Evolutionary conservation across 2,329 filamentous ascomycete genomes (phyloP), one percentile per base, ranked within the genome.

Genomic region (Chaetomiaceae sp.): DNA sequence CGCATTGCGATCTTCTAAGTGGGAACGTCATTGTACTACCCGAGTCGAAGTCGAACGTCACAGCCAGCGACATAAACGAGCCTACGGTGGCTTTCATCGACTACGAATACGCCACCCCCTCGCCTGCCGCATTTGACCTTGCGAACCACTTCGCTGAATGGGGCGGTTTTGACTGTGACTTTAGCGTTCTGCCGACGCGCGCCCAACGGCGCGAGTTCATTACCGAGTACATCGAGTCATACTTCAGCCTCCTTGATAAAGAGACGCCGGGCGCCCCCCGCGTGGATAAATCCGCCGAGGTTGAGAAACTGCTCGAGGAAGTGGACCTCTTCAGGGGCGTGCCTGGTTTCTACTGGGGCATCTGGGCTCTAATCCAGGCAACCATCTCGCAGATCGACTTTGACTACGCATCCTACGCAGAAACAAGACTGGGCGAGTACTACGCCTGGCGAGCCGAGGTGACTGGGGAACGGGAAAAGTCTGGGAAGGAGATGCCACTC

Each of bases 71-170:
- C 21, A 59, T 58, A 34, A 65, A 69, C 21, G 75, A 79, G 9
- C 38, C 53, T 44, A 77, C 72, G 2, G 86, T 92, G 51, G 82
- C 81, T 66, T 97, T 99, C 72, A 99, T 99, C 69, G 94, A 99
- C 73, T 99, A 97, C 75, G 94, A 99, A 71, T 99, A 99, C 71
- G 90, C 91, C 13, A 94, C 90, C 4, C 91, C 94, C 2, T 92
- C 91, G 1, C 92, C 92, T 1, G 90, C 91, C 4, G 91, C 92
- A 2, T 99, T 99, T 71, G 94, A 99, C 69, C 85, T 99, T 62
- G 87, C 92, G 46, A 99, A 99, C 73, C 94, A 99, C 75, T 96
- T 99, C 67, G 90, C 94, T 43, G 94, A 99, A 73, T 99, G 94
- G 92, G 91, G 87, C 55, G 94, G 94, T 53, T 96, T 96, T 66